A percentile compares a stretch with the other conserved stretches of the same genome.
Conservation (phyloP, 768 basidiomycete species). For the Pleurotus sapidus region DNA sequence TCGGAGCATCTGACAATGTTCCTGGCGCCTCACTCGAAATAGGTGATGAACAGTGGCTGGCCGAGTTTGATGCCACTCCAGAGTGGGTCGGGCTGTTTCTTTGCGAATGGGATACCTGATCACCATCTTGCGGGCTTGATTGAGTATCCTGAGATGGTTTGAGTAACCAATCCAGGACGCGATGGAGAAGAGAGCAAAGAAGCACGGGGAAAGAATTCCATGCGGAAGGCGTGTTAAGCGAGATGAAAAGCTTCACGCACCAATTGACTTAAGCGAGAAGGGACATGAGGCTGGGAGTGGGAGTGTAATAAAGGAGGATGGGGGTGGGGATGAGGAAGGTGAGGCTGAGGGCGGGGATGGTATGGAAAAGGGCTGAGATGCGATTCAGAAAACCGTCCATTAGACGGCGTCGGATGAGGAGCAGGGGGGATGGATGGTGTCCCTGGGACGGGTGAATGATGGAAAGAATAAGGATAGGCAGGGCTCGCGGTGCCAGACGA, state of each 20-base stretch:
- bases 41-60: constrained; percentile 3
- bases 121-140: not conserved
- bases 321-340: constrained; percentile 3
- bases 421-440: constrained; percentile 19
- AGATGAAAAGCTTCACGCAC: constrained; percentile 20
- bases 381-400: constrained; percentile 20
- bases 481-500: constrained; percentile 53
- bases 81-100: constrained; percentile 2
- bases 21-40: not conserved
- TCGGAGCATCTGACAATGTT: not conserved
- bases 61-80: not conserved
- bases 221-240: not conserved
- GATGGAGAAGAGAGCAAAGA: not conserved
- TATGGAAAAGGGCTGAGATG: constrained; percentile 20
- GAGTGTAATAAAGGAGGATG: constrained; percentile 10
- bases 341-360: constrained; percentile 10
- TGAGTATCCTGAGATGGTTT: too few relatives aligned
- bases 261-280: constrained; percentile 32
- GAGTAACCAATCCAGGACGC: too few relatives aligned
- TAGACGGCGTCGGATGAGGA: constrained; percentile 17
- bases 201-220: not conserved
- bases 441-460: constrained; percentile 16
- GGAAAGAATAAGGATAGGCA: constrained; percentile 31
- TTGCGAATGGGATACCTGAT: not conserved
- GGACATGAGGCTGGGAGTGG: constrained; percentile 21